Base-by-base conservation (phyloP, 2,329 filamentous ascomycete genomes). In the Phaeosphaeriaceae sp. region DNA sequence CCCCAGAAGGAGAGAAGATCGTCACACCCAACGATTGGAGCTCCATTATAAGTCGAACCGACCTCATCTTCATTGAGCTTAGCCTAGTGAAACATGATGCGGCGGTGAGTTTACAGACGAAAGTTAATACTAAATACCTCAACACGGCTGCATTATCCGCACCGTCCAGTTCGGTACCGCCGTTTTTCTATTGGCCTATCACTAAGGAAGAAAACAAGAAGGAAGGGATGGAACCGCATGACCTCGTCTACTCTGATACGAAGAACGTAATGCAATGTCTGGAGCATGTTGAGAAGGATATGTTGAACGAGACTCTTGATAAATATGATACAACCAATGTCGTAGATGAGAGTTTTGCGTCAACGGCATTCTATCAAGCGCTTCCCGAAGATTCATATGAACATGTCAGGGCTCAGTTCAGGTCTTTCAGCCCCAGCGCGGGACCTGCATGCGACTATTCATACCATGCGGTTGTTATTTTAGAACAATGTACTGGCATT, bases 141-240 rank as follows among this genome's bases (percentile, higher is more conserved):
- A 12, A 38, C 20, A 3, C 28, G 9, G 17, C 20, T 16, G 13
- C 30, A n/a, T 4, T 21, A 7, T 4, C 35, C 1, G n/a, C 37
- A 3, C 11, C 33, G 20, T 8, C 26, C 2, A 46, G 20, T 3
- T 44, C 29, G 9, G 46, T 64, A 16, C 61, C 59, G 13, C 67
- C 68, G 0, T 69, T 71, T 33, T 70, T 67, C 13, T 38, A 56
- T n/a, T 71, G 68, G 68, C 61, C 58, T 29, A 11, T 36, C 8
- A n/a, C 21, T 40, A 18, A 9, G 1, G 20, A 13, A 17, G 21
- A 18, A 12, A 42, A 23, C 18, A 40, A 3, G 16, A 45, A 16
- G 8, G 26, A 20, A 15, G n/a, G 42, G 29, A 4, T 35, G 16
- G 28, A 40, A 7, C 16, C 26, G 38, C 6, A 21, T 38, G n/a